Evolutionary conservation across 2,329 filamentous ascomycete genomes (phyloP), one percentile per base, ranked within the genome.

Genomic region (Epichloe hybrida): DNA sequence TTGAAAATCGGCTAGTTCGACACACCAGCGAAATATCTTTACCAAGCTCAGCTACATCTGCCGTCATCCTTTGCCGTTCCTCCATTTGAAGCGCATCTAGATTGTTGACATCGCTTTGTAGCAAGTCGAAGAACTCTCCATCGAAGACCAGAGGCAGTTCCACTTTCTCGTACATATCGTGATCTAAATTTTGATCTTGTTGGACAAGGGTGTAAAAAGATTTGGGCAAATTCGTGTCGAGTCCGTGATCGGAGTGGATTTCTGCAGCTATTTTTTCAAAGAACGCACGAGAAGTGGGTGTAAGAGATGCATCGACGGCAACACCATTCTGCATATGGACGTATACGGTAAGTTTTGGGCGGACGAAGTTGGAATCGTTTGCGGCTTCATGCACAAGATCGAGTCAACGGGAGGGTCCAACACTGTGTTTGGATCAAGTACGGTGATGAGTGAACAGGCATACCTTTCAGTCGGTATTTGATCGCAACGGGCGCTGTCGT

Each of bases 131-230:
- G 65, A 95, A 95, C 61, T 89, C 80, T 20, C 76, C 75, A 60
- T 93, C 88, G 23, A 87, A 87, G 2, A 80, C 79, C 2, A 95
- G 70, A 17, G 87, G 84, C 6, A 95, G 77, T 62, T 90, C 83
- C n/a, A 94, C 64, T 9, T 58, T 65, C 53, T 69, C 64, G 46
- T 62, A 62, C 5, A 39, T 54, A 34, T 55, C 23, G 13, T 36
- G 50, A 12, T 38, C 34, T 23, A 41, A 20, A 13, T 41, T 21
- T 12, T 51, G 36, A 23, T 42, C 45, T 8, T 51, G 50, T 9
- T 9, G 20, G 27, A 20, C 27, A n/a, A 37, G 15, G 12, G 57
- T 54, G 17, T 46, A 31, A 23, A 17, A 3, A 20, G 17, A 5
- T 7, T 23, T 21, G 20, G 9, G 35, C 15, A n/a, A 21, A 8